Percentiles rank a stretch among this genome's conserved stretches.
phyloP scores from a whole-genome alignment of 257 asterid genomes.

The Solanum neorickii region DNA sequence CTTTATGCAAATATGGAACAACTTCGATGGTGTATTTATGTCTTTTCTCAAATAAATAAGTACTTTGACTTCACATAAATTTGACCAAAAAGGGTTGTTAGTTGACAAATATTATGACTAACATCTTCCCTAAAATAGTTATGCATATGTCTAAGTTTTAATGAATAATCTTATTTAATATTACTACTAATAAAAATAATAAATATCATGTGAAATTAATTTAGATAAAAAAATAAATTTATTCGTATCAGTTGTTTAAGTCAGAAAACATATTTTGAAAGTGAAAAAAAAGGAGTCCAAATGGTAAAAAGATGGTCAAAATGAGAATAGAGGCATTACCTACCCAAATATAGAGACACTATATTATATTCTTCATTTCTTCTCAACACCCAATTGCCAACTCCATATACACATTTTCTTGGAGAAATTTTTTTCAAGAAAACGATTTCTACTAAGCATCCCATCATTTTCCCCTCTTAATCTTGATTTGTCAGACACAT shows the following conservation, averaged over 20 bases:
- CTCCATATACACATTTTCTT: neutral
- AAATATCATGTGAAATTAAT: no score
- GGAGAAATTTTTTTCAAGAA: neutral
- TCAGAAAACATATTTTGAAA: neutral
- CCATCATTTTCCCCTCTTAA: neutral
- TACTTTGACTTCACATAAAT: neutral
- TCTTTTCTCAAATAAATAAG: neutral
- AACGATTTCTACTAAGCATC: neutral
- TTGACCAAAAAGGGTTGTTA: neutral
- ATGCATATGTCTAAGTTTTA: neutral
- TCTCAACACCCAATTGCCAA: conserved; percentile 2
- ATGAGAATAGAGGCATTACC: neutral
- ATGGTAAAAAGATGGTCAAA: neutral
- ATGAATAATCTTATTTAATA: neutral
- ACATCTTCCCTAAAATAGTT: neutral
- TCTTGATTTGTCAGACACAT: neutral
- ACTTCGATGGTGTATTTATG: no score
- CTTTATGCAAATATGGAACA: no score
- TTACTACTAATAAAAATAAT: no score
- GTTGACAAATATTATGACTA: neutral
- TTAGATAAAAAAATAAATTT: no score
- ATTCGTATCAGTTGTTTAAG: no score
- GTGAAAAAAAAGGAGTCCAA: no score
- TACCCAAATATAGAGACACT: neutral
- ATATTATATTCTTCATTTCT: neutral